Evolutionary conservation across 345 rosid species (phyloP), one percentile per base, ranked within the genome.

Genomic region (Nasturtium officinale): DNA sequence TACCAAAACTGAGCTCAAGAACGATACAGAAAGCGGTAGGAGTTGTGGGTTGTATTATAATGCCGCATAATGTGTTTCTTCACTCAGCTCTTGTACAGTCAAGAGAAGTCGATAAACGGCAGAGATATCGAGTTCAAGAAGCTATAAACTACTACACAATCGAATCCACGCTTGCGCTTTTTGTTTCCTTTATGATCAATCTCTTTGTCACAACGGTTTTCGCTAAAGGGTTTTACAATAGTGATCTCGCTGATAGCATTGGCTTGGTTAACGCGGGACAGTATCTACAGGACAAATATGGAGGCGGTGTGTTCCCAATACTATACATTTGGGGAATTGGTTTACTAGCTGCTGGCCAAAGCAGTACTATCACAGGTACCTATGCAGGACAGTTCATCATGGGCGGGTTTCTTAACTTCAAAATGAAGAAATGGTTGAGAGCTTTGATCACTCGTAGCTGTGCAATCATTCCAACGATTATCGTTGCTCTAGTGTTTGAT

Each of bases 11-110:
- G 32, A 85, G 95, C 76, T 89, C 97, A 3, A 87, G 75, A 84
- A 94, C 98, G 3, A 91, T 94, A 75, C 80, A 86, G 56, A 91
- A 94, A 73, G 98, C 96, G 16, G 97, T 89, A 35, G 98, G 97
- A 73, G 91, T 91, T 28, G 97, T 91, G 68, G 97, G 98, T 67
- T 91, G 98, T 66, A 81, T 94, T 38, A 94, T 94, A 47, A 94
- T 91, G 98, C 97, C 98, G 20, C 97, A 94, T 79, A 94, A 91
- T 33, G 91, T 91, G 38, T 94, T 91, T 79, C 86, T 94, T 78
- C 97, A 89, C 78, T 89, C 98, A 21, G 96, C 98, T 70, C 96
- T 94, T 20, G 97, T 94, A 35, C 97, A 89, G 75, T 94, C 97
- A 7, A 82, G 98, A 77, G 96, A 94, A 9, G 38, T 94, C 6